Percentiles rank a stretch among this genome's conserved stretches.
These are phyloP conservation scores for Yamadazyma sp. DNA, from an alignment of 805 yeast species.

Conservation along the genomic window DNA sequence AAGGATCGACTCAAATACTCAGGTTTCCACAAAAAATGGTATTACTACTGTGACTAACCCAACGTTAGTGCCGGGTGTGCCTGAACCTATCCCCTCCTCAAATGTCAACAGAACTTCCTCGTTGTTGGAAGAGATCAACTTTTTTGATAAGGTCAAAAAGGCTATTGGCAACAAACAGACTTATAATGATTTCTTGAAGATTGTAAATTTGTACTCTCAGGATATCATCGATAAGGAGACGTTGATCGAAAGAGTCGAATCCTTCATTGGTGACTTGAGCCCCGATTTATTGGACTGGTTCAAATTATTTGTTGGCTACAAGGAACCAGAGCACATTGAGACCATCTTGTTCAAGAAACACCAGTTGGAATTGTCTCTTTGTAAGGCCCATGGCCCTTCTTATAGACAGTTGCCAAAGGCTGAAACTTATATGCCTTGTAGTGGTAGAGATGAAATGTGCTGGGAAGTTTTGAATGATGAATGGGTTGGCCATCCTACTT, in stretches of 20 bases:
- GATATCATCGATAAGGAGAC: slow-evolving; percentile 84
- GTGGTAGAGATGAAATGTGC: slow-evolving; percentile 98
- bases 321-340: slow-evolving; percentile 86
- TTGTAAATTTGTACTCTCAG: slow-evolving; percentile 83
- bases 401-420: slow-evolving; percentile 90
- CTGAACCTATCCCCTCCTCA: slow-evolving; percentile 69
- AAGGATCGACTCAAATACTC: slow-evolving; percentile 19
- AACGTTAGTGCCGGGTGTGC: slow-evolving; percentile 78
- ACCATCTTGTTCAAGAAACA: slow-evolving; percentile 87
- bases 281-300: slow-evolving; percentile 87
- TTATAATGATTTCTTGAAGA: slow-evolving; percentile 88
- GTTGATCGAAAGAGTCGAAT: slow-evolving; percentile 79
- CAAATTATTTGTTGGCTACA: slow-evolving; percentile 85
- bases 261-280: slow-evolving; percentile 75
- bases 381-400: slow-evolving; percentile 94
- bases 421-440: slow-evolving; percentile 95
- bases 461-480: slow-evolving; percentile 98
- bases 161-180: slow-evolving; percentile 84
- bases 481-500: slow-evolving; percentile 99
- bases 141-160: slow-evolving; percentile 90
- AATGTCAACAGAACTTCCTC: slow-evolving; percentile 51
- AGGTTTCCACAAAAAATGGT: slow-evolving; percentile 14
- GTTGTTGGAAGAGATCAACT: slow-evolving; percentile 79
- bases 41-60: slow-evolving; percentile 48
- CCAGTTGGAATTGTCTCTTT: slow-evolving; percentile 81